Percentiles rank a stretch among this genome's conserved stretches.
phyloP scores from a whole-genome alignment of 1,139 yeast species.

The Protomyces pachydermus region DNA sequence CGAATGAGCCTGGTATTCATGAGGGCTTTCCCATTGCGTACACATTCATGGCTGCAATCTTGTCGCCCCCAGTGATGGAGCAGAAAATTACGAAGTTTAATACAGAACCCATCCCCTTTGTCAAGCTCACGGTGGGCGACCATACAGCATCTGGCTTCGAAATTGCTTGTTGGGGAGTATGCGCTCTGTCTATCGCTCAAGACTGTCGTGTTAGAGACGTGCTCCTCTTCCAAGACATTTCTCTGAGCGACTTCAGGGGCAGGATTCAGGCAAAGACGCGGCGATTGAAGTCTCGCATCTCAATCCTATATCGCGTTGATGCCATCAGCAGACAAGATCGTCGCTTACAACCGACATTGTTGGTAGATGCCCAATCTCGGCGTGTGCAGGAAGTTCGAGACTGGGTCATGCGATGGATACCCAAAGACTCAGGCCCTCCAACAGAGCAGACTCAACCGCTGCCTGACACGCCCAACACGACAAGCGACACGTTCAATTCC shows the following conservation, averaged over 20 bases:
- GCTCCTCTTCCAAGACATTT: constrained; percentile 6
- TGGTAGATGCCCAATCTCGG: constrained; percentile 10
- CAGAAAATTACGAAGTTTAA: background rate
- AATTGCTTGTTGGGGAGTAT: constrained; percentile 16
- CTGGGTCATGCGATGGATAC: constrained; percentile 36
- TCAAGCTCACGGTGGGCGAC: constrained; percentile 6
- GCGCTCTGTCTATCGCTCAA: background rate
- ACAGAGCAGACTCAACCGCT: background rate
- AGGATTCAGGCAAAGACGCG: constrained; percentile 10
- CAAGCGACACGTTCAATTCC: background rate
- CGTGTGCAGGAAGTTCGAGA: constrained; percentile 20
- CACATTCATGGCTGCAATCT: constrained; percentile 10
- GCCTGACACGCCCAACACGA: background rate
- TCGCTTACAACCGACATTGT: constrained; percentile 7
- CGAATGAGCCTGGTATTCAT: background rate
- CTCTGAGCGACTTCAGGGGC: constrained; percentile 2
- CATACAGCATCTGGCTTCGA: constrained; percentile 15
- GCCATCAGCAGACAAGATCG: background rate
- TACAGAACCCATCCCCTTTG: background rate
- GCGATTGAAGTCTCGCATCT: background rate
- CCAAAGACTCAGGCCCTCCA: constrained; percentile 2
- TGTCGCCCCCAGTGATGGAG: background rate
- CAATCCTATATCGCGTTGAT: constrained; percentile 11
- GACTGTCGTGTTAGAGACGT: constrained; percentile 16
- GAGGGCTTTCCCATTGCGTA: background rate